A percentile compares a stretch with the other conserved stretches of the same genome.
Conservation (phyloP, 148 eudicot genomes). For the Cornus controversa region DNA sequence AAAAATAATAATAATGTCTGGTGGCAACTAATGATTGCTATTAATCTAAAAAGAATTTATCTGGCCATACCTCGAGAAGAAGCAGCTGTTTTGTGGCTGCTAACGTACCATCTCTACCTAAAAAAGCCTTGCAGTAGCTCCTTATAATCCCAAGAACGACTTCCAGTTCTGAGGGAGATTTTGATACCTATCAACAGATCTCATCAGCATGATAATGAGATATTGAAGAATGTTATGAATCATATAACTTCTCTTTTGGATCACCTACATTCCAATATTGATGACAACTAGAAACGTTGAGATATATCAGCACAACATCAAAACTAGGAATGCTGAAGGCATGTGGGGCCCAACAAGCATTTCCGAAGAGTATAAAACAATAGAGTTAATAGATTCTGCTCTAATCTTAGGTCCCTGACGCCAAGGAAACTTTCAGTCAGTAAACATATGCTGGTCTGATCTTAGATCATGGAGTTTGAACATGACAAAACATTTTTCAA, state of each 20-base stretch:
- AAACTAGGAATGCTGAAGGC: background rate
- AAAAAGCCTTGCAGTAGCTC: slow-evolving; percentile 55
- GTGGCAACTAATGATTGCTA: background rate
- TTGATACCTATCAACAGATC: slow-evolving; percentile 62
- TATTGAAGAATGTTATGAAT: background rate
- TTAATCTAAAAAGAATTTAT: background rate
- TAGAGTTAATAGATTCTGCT: background rate
- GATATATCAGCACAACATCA: slow-evolving; percentile 8
- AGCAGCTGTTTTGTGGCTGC: slow-evolving; percentile 66
- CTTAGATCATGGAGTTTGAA: background rate
- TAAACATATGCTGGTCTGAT: too few relatives aligned
- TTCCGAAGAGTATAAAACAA: background rate
- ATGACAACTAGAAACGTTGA: background rate
- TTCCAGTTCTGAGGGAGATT: slow-evolving; percentile 86
- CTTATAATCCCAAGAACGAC: slow-evolving; percentile 73
- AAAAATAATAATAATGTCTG: background rate
- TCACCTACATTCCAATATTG: background rate
- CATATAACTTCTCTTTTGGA: background rate
- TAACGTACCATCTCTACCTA: slow-evolving; percentile 58
- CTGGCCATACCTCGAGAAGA: slow-evolving; percentile 73
- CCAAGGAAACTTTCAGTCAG: background rate
- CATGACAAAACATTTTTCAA: background rate
- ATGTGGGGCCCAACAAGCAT: background rate
- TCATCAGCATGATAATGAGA: background rate
- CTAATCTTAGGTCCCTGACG: background rate